A percentile compares a stretch with the other conserved stretches of the same genome.
Evolutionary conservation across 352 stramenopile species (phyloP).

Genomic region (Globisporangium solare): DNA sequence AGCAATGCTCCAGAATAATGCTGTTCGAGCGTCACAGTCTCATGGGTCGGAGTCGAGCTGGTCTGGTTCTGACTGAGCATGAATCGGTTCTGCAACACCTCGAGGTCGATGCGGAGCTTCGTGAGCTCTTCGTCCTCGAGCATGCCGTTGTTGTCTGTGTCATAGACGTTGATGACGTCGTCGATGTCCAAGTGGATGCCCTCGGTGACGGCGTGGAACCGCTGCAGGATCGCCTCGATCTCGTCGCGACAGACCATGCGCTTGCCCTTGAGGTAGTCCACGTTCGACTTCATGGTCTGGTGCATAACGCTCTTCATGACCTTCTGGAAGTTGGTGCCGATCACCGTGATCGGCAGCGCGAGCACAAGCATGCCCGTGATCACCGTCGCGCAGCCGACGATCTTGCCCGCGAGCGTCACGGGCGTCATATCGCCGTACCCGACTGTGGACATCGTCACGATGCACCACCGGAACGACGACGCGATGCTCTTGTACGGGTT

Average conservation of each 20-base stretch:
- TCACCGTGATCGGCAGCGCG: constrained; percentile 88
- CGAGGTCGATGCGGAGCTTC: constrained; percentile 63
- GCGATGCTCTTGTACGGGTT: constrained; percentile 82
- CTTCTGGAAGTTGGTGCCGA: constrained; percentile 85
- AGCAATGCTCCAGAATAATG: too few species aligned
- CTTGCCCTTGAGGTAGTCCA: constrained; percentile 72
- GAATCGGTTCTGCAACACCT: constrained; percentile 67
- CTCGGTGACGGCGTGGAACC: constrained; percentile 69
- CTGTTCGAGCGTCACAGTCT: too few species aligned
- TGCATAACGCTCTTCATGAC: constrained; percentile 80
- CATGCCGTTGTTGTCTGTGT: constrained; percentile 73
- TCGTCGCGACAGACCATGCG: constrained; percentile 67
- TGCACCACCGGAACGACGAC: constrained; percentile 84
- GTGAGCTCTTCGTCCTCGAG: constrained; percentile 72
- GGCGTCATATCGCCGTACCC: constrained; percentile 87
- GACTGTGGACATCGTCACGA: constrained; percentile 91
- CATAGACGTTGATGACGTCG: constrained; percentile 77
- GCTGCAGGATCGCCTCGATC: constrained; percentile 64
- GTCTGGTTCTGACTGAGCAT: constrained; percentile 27
- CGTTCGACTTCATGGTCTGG: constrained; percentile 73
- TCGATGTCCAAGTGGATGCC: constrained; percentile 73
- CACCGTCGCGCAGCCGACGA: constrained; percentile 67
- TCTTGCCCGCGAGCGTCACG: constrained; percentile 61
- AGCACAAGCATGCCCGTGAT: constrained; percentile 85
- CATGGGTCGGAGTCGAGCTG: too few species aligned